Base-by-base conservation (phyloP, 1,284 basidiomycete genomes). In the Pisolithus thermaeus region DNA sequence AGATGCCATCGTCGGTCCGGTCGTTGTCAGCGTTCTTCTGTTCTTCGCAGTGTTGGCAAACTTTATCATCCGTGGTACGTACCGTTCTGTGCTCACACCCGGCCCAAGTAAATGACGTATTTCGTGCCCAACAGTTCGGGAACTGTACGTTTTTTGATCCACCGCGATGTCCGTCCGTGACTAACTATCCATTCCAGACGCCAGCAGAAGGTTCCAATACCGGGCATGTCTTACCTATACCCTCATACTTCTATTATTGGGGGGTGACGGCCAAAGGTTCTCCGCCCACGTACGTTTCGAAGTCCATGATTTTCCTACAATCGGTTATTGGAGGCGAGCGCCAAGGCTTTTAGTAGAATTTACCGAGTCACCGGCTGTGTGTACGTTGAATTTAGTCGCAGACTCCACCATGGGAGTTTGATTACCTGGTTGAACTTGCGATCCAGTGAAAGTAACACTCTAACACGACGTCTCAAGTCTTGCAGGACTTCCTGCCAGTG, bases 31-130 rank as follows among this genome's bases (percentile, higher is more conserved):
- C 59, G 72, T 76, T 14, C 74, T 87, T 8, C 79, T 97, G 25
- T 96, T 97, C 73, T 69, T 85, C 48, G 94, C 90, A 14, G 79
- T 97, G 6, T 77, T 95, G 30, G 79, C 82, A 52, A 97, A 97
- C 70, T 97, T 97, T 66, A 65, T 92, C 58, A 77, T 96, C 54
- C 80, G 92, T 65, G 81, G 89, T 90, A 59, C 55, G 79, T 64
- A 60, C 53, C 32, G 5, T 14, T 45, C 41, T 46, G 38, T 32
- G 46, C 35, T 35, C 11, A 37, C 4, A 54, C 22, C 47, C 35
- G 30, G 16, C 36, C n/a, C 8, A n/a, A 20, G 45, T 50, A 8
- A 18, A 58, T 41, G 23, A n/a, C 9, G 16, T 32, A 3, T 16
- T 1, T 38, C 8, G 35, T 9, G 46, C 22, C 32, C 45, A 46